Percentiles rank a stretch among this genome's conserved stretches.
Evolutionary conservation across 306 rosid species (phyloP).

Genomic region (Boehmeria nivea): DNA sequence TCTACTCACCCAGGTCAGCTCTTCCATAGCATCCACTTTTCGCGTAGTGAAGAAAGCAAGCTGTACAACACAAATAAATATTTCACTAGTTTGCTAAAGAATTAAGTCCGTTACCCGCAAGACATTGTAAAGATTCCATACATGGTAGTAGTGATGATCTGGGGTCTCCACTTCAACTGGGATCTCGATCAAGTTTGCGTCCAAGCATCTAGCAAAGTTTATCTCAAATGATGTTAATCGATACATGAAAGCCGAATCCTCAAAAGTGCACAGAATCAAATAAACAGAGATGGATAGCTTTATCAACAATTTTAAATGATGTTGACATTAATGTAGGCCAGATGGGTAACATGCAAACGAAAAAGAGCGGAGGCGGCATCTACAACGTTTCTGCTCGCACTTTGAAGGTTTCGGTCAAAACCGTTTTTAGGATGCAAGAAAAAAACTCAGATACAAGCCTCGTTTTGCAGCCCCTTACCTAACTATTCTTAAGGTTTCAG

Average conservation of each 20-base stretch:
- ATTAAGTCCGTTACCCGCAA: constrained; percentile 4
- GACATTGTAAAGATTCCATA: constrained; percentile 18
- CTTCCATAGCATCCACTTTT: constrained; percentile 71
- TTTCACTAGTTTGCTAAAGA: constrained; percentile 16
- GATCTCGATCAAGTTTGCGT: constrained; percentile 78
- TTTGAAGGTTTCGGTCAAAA: too few species aligned
- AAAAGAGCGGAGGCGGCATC: too few species aligned
- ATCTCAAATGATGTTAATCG: background rate
- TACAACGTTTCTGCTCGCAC: too few species aligned
- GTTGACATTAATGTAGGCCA: too few species aligned
- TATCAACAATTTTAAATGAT: too few species aligned
- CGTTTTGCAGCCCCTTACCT: too few species aligned
- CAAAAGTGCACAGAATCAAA: too few species aligned
- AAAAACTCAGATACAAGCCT: too few species aligned
- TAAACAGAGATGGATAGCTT: too few species aligned
- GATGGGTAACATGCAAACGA: too few species aligned
- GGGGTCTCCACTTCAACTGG: constrained; percentile 88
- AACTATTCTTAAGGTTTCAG: too few species aligned
- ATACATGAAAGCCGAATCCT: background rate
- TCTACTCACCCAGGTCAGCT: constrained; percentile 83
- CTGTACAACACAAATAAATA: constrained; percentile 41
- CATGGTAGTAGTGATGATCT: constrained; percentile 72
- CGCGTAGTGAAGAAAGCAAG: constrained; percentile 86
- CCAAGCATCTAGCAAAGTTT: constrained; percentile 62
- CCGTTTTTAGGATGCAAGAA: too few species aligned